phyloP scores from a whole-genome alignment of 1,284 basidiomycete species.

The Gomphus bonarii region DNA sequence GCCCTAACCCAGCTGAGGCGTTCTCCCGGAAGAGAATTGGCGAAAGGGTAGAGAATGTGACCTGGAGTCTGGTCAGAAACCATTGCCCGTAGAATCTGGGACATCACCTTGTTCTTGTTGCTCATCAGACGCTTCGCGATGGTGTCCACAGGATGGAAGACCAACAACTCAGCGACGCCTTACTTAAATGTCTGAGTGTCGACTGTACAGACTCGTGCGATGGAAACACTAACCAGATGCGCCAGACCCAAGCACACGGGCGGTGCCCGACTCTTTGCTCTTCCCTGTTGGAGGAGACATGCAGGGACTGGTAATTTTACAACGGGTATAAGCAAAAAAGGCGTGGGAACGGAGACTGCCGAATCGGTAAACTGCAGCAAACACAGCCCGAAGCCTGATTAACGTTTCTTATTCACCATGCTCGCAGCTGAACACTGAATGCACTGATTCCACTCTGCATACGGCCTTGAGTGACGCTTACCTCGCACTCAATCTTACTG shows the following conservation, averaged over 20 bases:
- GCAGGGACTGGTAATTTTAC: too few species aligned
- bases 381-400: too few species aligned
- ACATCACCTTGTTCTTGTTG: slow-evolving; percentile 72
- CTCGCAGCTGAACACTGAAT: too few species aligned
- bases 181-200: slow-evolving; percentile 7
- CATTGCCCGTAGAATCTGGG: neutral
- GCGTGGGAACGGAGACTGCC: neutral
- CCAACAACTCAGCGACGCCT: slow-evolving; percentile 91
- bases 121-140: slow-evolving; percentile 97
- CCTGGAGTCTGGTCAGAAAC: slow-evolving; percentile 28
- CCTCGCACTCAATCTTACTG: too few species aligned
- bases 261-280: slow-evolving; percentile 81
- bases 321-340: neutral
- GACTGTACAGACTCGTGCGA: neutral
- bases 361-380: neutral
- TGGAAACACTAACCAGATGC: slow-evolving; percentile 57
- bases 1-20: slow-evolving; percentile 57
- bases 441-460: too few species aligned
- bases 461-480: too few species aligned
- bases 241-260: slow-evolving; percentile 88
- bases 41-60: slow-evolving; percentile 52
- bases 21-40: slow-evolving; percentile 84
- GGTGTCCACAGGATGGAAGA: slow-evolving; percentile 91
- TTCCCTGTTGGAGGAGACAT: slow-evolving; percentile 37
- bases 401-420: too few species aligned